Evolutionary conservation across 208 protist species (phyloP), one percentile per base, ranked within the genome.

Genomic region (Vickermania spadyakhi): DNA sequence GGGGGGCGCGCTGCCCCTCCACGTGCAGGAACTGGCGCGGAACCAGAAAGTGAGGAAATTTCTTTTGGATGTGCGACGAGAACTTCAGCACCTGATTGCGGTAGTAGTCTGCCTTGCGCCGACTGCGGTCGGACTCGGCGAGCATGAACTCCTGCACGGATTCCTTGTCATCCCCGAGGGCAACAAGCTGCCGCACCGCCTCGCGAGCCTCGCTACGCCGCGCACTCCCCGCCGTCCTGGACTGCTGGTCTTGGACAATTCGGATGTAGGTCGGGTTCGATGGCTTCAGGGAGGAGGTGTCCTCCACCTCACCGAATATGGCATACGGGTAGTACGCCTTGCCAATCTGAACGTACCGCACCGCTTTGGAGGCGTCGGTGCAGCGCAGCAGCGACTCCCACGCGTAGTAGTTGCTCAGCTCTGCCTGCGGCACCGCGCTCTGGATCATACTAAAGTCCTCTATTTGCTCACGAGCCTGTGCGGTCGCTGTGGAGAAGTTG

Each of bases 361-460:
- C 59, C 3, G 66, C 68, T 13, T 52, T 65, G 21, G 64, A 53
- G 1, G 58, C 58, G 31, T 66, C 66, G 29, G 50, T 68, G 28
- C 66, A 56, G 53, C 81, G 79, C 62, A 93, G 66, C 41, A 72
- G 59, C 7, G 78, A 81, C 56, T 85, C 72, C 86, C 86, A 93
- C 0, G 65, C 64, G 53, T 77, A 27, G 31, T 62, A 60, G 21
- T 73, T 70, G 22, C 61, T 54, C 7, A 79, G 64, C 0, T 63
- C 54, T 18, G 29, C 18, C 1, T 57, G 60, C 0, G 82, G 74
- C 0, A 68, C 59, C 3, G 68, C 68, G 42, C 66, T 66, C n/a
- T 64, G 52, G 25, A 93, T 52, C 56, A 93, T 59, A 28, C 56
- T 61, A 29, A 77, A 52, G 52, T 88, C 81, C 64, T 94, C 87